Conservation (phyloP, 805 yeast species). For the Spathaspora hagerdaliae region DNA sequence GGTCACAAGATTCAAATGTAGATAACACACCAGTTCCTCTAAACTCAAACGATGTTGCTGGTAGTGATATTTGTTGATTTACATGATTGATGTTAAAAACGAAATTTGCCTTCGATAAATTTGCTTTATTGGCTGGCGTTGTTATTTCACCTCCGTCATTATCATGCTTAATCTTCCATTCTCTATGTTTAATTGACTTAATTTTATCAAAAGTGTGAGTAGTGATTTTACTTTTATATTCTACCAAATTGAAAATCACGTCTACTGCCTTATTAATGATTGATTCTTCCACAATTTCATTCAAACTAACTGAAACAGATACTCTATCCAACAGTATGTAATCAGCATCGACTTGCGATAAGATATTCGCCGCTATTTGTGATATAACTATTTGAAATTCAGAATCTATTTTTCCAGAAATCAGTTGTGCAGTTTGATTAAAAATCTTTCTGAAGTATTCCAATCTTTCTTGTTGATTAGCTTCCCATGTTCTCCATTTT, state of each 20-base stretch:
- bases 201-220: conserved; percentile 7
- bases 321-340: conserved; percentile 1
- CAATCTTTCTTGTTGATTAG: conserved; percentile 31
- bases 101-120: background rate
- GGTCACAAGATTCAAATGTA: background rate
- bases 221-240: conserved; percentile 19
- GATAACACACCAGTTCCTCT: background rate
- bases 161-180: background rate
- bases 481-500: conserved; percentile 92
- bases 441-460: conserved; percentile 15
- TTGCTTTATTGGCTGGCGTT: background rate
- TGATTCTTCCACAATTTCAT: background rate
- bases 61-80: conserved; percentile 5
- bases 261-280: conserved; percentile 2
- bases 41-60: conserved; percentile 3
- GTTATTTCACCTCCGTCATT: background rate
- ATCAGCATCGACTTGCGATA: conserved; percentile 1
- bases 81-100: conserved; percentile 3
- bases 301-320: background rate
- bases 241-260: conserved; percentile 10
- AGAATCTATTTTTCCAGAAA: background rate
- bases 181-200: background rate
- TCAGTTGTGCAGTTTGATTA: background rate
- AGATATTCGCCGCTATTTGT: conserved; percentile 3
- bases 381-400: conserved; percentile 1